A percentile compares a stretch with the other conserved stretches of the same genome.
Evolutionary conservation across 495 filamentous ascomycete genomes (phyloP).

Genomic region (Aspergillus wentii): DNA sequence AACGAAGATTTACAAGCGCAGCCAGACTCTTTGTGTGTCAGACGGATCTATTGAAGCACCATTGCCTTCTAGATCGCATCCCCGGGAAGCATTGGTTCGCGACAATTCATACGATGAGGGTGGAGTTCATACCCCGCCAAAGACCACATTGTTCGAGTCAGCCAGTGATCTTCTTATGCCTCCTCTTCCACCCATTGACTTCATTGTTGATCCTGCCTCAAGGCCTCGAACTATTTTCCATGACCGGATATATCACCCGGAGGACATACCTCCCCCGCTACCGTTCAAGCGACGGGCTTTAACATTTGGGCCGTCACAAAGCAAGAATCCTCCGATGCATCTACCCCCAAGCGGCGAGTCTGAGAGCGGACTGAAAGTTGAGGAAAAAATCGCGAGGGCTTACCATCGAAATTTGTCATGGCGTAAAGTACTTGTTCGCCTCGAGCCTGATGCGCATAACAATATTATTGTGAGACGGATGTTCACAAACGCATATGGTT

Average conservation of each 20-base stretch:
- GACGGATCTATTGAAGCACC: slow-evolving; percentile 30
- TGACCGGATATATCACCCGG: slow-evolving; percentile 88
- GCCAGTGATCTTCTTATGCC: slow-evolving; percentile 90
- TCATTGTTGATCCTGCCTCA: slow-evolving; percentile 72
- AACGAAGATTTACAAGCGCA: slow-evolving; percentile 70
- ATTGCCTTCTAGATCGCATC: slow-evolving; percentile 10
- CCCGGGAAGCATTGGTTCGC: slow-evolving; percentile 27
- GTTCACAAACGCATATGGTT: slow-evolving; percentile 96
- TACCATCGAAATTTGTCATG: slow-evolving; percentile 88
- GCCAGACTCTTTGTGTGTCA: slow-evolving; percentile 60
- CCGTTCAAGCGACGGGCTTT: slow-evolving; percentile 52
- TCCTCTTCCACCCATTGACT: slow-evolving; percentile 73
- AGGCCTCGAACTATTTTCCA: slow-evolving; percentile 95
- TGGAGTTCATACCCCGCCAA: slow-evolving; percentile 65
- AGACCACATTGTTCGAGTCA: slow-evolving; percentile 90
- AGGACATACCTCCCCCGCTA: slow-evolving; percentile 83
- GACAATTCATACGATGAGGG: slow-evolving; percentile 43
- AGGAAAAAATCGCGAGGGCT: slow-evolving; percentile 94
- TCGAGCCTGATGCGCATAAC: slow-evolving; percentile 97
- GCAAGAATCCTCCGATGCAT: slow-evolving; percentile 22
- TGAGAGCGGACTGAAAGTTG: slow-evolving; percentile 68
- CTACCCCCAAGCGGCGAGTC: slow-evolving; percentile 14
- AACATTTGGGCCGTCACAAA: slow-evolving; percentile 36
- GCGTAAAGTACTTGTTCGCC: slow-evolving; percentile 91
- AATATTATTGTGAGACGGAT: slow-evolving; percentile 94